Evolutionary conservation across 1,139 yeast genomes (phyloP).

Genomic region (Sugiyamaella xylanicola): DNA sequence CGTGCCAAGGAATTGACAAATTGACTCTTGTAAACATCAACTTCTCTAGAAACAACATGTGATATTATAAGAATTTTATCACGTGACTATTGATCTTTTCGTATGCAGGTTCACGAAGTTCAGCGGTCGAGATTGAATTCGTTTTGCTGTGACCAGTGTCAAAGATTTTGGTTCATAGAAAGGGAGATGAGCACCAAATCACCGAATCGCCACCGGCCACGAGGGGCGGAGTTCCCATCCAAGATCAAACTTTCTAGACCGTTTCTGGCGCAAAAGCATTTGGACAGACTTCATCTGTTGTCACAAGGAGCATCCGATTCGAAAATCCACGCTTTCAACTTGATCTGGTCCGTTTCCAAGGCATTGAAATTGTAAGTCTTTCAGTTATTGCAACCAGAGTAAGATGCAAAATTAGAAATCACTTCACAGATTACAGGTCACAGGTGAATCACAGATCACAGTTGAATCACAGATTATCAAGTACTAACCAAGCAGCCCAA

Average conservation of each 20-base stretch:
- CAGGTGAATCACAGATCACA: too few relatives aligned
- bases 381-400: too few relatives aligned
- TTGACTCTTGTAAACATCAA: background rate
- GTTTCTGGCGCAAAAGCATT: slow-evolving; percentile 29
- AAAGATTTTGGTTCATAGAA: background rate
- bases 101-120: background rate
- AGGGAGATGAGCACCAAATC: slow-evolving; percentile 13
- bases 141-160: too few relatives aligned
- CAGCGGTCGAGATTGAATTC: too few relatives aligned
- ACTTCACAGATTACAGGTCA: too few relatives aligned
- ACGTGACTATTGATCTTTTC: background rate
- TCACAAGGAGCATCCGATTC: slow-evolving; percentile 27
- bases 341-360: slow-evolving; percentile 31
- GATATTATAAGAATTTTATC: background rate
- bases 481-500: slow-evolving; percentile 32
- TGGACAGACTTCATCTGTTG: slow-evolving; percentile 28
- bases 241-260: slow-evolving; percentile 33
- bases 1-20: too few relatives aligned
- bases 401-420: too few relatives aligned
- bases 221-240: slow-evolving; percentile 24
- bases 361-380: slow-evolving; percentile 30
- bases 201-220: slow-evolving; percentile 10
- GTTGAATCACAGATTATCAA: too few relatives aligned
- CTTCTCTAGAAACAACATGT: too few relatives aligned
- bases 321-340: slow-evolving; percentile 31